Conservation (phyloP, 78 protist genomes). For the slime mould (Dictyostelium discoideum) region dicty_2.7 NC_007088.5:2955001-2955500, state of each 20-base stretch:
- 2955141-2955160: not conserved
- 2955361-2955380: not conserved
- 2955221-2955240: slow-evolving; percentile 61
- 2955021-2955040: no score
- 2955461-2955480: not conserved
- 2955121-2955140: no score
- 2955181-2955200: no score
- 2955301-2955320: slow-evolving; percentile 6
- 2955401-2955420: not conserved
- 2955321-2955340: not conserved
- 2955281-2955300: slow-evolving; percentile 32
- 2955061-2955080: not conserved
- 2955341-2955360: not conserved
- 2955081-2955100: not conserved
- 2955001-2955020: not conserved
- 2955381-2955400: slow-evolving; percentile 39
- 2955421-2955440: not conserved
- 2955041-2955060: no score
- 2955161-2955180: no score
- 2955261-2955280: slow-evolving; percentile 26
- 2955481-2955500: no score
- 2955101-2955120: no score
- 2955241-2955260: slow-evolving; percentile 43
- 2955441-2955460: slow-evolving; percentile 19
- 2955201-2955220: not conserved